Evolutionary conservation across 192 early-diverging fungal genomes (phyloP).

Genomic region (Coemansia sp.): DNA sequence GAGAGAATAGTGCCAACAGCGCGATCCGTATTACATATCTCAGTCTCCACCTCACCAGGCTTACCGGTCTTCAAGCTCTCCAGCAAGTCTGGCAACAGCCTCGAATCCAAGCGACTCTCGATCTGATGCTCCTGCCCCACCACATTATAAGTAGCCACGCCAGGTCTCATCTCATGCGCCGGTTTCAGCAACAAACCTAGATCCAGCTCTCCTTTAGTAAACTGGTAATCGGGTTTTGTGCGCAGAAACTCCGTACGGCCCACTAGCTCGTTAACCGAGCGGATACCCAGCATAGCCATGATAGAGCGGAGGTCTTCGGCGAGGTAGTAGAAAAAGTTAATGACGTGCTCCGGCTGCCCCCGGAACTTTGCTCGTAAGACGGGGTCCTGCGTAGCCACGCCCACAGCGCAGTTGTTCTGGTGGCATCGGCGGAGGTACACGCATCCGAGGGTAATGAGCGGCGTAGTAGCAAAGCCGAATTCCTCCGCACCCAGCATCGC

Average conservation of each 20-base stretch:
- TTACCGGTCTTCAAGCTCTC: conserved; percentile 65
- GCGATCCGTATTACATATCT: conserved; percentile 94
- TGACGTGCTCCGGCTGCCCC: conserved; percentile 93
- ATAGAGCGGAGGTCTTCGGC: conserved; percentile 90
- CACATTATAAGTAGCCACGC: conserved; percentile 82
- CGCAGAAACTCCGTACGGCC: conserved; percentile 86
- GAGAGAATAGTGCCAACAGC: conserved; percentile 91
- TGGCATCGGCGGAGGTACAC: conserved; percentile 94
- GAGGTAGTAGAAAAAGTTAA: conserved; percentile 99
- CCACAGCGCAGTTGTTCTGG: conserved; percentile 95
- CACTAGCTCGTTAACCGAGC: conserved; percentile 95
- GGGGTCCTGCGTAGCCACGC: conserved; percentile 97
- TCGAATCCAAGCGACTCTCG: conserved; percentile 84
- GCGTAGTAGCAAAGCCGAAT: conserved; percentile 98
- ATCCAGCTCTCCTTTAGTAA: conserved; percentile 86
- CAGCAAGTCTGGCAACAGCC: conserved; percentile 81
- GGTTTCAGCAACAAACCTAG: conserved; percentile 86
- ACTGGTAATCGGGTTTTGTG: conserved; percentile 74
- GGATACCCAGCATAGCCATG: conserved; percentile 95
- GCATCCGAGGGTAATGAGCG: conserved; percentile 97
- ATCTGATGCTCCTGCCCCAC: conserved; percentile 88
- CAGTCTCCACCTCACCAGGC: conserved; percentile 62
- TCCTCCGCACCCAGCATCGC: conserved; percentile 98
- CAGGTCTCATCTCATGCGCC: conserved; percentile 82
- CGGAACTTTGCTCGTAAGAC: conserved; percentile 91